phyloP scores from a whole-genome alignment of 371 early-diverging fungal species.

The Rhizopus sp. region DNA sequence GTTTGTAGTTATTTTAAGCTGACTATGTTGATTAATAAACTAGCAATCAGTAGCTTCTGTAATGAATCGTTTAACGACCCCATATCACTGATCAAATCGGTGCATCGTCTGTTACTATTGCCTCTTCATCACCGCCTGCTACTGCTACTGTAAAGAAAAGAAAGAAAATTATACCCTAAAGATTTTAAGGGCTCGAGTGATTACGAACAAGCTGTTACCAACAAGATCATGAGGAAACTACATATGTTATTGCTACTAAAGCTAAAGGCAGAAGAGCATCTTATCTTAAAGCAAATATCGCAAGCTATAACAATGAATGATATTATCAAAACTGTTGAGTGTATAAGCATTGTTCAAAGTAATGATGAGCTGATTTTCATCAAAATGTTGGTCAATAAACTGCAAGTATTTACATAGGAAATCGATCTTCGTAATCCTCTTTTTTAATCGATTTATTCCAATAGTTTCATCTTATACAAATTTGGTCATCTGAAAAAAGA shows the following conservation, averaged over 20 bases:
- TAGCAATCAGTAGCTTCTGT: slow-evolving; percentile 13
- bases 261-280: slow-evolving; percentile 15
- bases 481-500: slow-evolving; percentile 11
- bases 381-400: slow-evolving; percentile 9
- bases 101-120: slow-evolving; percentile 9
- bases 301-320: slow-evolving; percentile 13
- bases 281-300: slow-evolving; percentile 11
- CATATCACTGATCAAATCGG: slow-evolving; percentile 12
- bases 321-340: slow-evolving; percentile 14
- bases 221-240: slow-evolving; percentile 15
- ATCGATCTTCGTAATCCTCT: slow-evolving; percentile 7
- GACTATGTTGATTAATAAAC: slow-evolving; percentile 11
- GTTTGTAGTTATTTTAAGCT: slow-evolving; percentile 12
- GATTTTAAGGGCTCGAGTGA: too few relatives aligned
- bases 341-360: slow-evolving; percentile 15
- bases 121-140: slow-evolving; percentile 10
- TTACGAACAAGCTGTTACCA: slow-evolving; percentile 13
- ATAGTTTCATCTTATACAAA: slow-evolving; percentile 12
- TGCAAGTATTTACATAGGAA: slow-evolving; percentile 8
- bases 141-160: slow-evolving; percentile 11
- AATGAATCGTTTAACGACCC: slow-evolving; percentile 12
- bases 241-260: slow-evolving; percentile 1
- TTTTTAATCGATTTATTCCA: slow-evolving; percentile 14
- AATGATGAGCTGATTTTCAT: slow-evolving; percentile 16
- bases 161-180: slow-evolving; percentile 11